Evolutionary conservation across 495 filamentous ascomycete genomes (phyloP).

Genomic region (Lasiosphaeria miniovina): DNA sequence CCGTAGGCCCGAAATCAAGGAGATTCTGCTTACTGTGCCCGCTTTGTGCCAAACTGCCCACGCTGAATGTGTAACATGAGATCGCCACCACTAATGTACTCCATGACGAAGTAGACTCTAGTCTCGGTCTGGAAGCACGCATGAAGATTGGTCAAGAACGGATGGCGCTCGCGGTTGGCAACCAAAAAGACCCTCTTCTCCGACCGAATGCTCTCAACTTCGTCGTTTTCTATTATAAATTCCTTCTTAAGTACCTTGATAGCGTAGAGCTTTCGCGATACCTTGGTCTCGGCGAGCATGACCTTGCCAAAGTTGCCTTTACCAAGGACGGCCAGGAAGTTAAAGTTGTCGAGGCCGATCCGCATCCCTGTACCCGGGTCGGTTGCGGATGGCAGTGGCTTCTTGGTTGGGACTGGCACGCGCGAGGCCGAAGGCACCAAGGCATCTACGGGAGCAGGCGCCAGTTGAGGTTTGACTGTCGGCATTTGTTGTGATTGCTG

Average conservation of each 20-base stretch:
- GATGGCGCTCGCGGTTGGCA: constrained; percentile 96
- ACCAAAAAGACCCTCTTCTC: constrained; percentile 97
- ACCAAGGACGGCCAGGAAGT: constrained; percentile 96
- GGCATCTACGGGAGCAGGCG: constrained; percentile 32
- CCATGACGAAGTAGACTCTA: constrained; percentile 98
- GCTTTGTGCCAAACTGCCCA: constrained; percentile 90
- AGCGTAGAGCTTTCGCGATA: constrained; percentile 84
- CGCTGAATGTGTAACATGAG: constrained; percentile 99
- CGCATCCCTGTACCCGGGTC: constrained; percentile 65
- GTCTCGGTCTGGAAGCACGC: constrained; percentile 99
- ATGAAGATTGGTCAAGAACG: constrained; percentile 91
- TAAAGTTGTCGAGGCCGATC: constrained; percentile 97
- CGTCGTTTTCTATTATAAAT: constrained; percentile 99
- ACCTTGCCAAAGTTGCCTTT: constrained; percentile 99
- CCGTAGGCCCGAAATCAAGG: not conserved
- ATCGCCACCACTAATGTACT: constrained; percentile 98
- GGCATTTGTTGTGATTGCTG: constrained; percentile 16
- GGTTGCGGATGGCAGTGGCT: constrained; percentile 56
- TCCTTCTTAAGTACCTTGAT: constrained; percentile 99
- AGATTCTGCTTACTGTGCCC: constrained; percentile 74
- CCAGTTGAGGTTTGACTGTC: constrained; percentile 39
- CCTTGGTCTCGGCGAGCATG: constrained; percentile 98
- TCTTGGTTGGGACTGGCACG: constrained; percentile 41
- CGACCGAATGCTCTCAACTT: constrained; percentile 97
- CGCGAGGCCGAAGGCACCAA: constrained; percentile 28